Conservation (phyloP, 768 basidiomycete genomes). For the Leccinum disarticulatum region DNA sequence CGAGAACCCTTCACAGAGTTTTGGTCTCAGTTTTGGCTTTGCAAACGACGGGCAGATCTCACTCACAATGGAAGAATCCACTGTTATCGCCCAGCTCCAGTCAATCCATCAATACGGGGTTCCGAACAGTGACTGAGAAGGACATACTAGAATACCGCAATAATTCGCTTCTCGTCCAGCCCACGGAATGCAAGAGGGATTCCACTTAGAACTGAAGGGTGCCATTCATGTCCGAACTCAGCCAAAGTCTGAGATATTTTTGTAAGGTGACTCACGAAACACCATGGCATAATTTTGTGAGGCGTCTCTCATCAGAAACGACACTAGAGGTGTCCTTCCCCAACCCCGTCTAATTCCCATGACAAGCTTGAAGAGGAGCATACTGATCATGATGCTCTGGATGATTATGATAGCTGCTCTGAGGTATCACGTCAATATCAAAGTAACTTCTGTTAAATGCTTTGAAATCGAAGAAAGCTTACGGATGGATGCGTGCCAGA, state of each 20-base stretch:
- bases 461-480: conserved; percentile 19
- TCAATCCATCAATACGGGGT: neutral
- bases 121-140: neutral
- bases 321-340: conserved; percentile 42
- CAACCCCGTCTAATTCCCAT: conserved; percentile 36
- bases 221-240: neutral
- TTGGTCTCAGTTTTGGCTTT: too few relatives aligned
- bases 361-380: conserved; percentile 39
- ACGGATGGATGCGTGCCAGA: neutral
- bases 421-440: neutral
- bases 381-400: conserved; percentile 40
- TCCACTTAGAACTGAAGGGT: conserved; percentile 4
- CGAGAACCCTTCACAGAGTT: too few relatives aligned
- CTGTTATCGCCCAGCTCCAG: conserved; percentile 17
- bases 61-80: conserved; percentile 20
- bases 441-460: neutral
- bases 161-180: conserved; percentile 3
- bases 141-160: conserved; percentile 8
- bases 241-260: neutral
- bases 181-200: neutral
- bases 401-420: conserved; percentile 24
- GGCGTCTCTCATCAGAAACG: conserved; percentile 46
- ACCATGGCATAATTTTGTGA: conserved; percentile 43
- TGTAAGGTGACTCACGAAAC: conserved; percentile 33
- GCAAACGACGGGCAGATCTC: neutral